Conservation (phyloP, 2,329 filamentous ascomycete genomes). For the Talaromyces atroroseus region DNA sequence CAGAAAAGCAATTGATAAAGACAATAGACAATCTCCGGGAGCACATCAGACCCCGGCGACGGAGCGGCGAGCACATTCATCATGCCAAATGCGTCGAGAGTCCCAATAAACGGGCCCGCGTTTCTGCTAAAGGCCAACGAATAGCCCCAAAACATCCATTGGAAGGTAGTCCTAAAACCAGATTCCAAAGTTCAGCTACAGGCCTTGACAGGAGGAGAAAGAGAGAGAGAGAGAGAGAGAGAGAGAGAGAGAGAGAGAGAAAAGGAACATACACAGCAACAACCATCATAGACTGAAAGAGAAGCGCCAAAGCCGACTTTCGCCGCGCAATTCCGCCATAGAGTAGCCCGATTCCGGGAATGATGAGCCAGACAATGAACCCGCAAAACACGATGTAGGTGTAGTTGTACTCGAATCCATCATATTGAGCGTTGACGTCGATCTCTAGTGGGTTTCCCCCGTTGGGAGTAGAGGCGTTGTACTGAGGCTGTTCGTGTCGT, state of each 20-base stretch:
- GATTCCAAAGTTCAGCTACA: not conserved
- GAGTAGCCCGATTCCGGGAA: slow-evolving; percentile 60
- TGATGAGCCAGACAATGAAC: slow-evolving; percentile 61
- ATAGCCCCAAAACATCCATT: slow-evolving; percentile 63
- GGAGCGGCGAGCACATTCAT: slow-evolving; percentile 57
- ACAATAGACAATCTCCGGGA: slow-evolving; percentile 63
- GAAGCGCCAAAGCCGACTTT: slow-evolving; percentile 56
- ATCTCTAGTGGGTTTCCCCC: slow-evolving; percentile 51
- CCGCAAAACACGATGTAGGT: slow-evolving; percentile 53
- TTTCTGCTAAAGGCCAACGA: slow-evolving; percentile 57
- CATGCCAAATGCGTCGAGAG: slow-evolving; percentile 57
- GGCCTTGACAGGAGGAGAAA: too few relatives aligned
- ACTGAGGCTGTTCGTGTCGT: slow-evolving; percentile 24
- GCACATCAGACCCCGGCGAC: slow-evolving; percentile 50
- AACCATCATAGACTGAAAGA: slow-evolving; percentile 60
- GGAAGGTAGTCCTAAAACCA: slow-evolving; percentile 32
- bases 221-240: not conserved
- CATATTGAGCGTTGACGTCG: slow-evolving; percentile 55
- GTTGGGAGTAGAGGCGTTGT: slow-evolving; percentile 39
- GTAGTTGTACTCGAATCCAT: slow-evolving; percentile 57
- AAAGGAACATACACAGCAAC: slow-evolving; percentile 42
- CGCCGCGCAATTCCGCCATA: slow-evolving; percentile 59
- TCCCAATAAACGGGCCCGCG: slow-evolving; percentile 58
- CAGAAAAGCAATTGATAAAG: slow-evolving; percentile 62
- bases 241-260: not conserved